A percentile compares a stretch with the other conserved stretches of the same genome.
phyloP scores from a whole-genome alignment of 176 grass and related monocot species.

The Aegilops bicornis region DNA sequence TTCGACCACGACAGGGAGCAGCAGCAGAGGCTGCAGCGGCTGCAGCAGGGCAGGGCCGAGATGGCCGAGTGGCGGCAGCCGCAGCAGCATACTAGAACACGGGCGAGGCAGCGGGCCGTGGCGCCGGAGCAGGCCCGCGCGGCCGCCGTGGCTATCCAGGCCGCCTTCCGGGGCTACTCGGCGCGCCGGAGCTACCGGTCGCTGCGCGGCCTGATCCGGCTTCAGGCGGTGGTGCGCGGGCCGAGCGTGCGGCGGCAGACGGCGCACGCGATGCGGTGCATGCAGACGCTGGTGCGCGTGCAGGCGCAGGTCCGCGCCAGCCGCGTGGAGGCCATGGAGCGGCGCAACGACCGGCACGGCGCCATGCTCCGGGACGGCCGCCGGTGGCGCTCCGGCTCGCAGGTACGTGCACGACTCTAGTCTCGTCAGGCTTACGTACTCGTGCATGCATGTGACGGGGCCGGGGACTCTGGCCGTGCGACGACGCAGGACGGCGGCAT shows the following conservation, averaged over 20 bases:
- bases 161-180: constrained; percentile 70
- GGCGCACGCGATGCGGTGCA: constrained; percentile 73
- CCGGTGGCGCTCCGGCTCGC: constrained; percentile 29
- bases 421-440: too few species aligned
- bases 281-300: constrained; percentile 87
- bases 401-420: background rate
- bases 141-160: constrained; percentile 77
- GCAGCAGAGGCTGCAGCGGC: constrained; percentile 42
- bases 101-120: constrained; percentile 30
- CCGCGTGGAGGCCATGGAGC: constrained; percentile 85
- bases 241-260: constrained; percentile 75
- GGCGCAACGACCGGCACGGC: constrained; percentile 42
- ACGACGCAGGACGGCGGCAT: constrained; percentile 31
- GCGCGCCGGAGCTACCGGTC: constrained; percentile 78
- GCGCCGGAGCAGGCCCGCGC: constrained; percentile 42
- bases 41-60: constrained; percentile 38
- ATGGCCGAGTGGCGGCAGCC: constrained; percentile 47
- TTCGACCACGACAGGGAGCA: constrained; percentile 59
- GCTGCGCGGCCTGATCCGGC: constrained; percentile 75
- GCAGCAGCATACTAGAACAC: constrained; percentile 15
- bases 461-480: too few species aligned
- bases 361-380: constrained; percentile 32
- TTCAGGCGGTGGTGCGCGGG: constrained; percentile 71
- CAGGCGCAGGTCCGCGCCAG: constrained; percentile 74
- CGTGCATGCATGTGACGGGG: background rate